Conservation (phyloP, 306 rosid species). For the Biancaea sappan region DNA sequence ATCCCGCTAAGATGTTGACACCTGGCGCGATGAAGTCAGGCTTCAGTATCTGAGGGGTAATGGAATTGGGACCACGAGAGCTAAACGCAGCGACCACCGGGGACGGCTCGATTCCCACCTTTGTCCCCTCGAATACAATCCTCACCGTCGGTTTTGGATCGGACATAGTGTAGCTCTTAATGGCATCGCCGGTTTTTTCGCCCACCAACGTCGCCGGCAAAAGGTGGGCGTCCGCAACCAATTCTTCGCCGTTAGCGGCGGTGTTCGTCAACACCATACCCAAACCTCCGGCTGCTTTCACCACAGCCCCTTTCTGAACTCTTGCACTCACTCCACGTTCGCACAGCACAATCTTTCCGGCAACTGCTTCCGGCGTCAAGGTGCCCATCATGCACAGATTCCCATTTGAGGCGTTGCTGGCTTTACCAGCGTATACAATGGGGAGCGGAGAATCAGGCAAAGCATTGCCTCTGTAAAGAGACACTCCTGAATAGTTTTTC, state of each 20-base stretch:
- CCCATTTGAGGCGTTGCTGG: constrained; percentile 57
- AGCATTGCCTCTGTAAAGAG: constrained; percentile 64
- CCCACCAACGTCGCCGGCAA: constrained; percentile 80
- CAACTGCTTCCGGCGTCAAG: constrained; percentile 65
- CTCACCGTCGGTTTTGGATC: constrained; percentile 62
- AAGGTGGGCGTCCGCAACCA: constrained; percentile 89
- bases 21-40: constrained; percentile 97
- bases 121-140: constrained; percentile 74
- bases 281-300: constrained; percentile 70
- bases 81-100: constrained; percentile 97
- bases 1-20: constrained; percentile 89
- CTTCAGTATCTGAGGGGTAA: constrained; percentile 67
- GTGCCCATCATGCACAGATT: constrained; percentile 79
- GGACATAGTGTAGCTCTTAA: constrained; percentile 54
- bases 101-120: constrained; percentile 78
- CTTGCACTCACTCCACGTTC: constrained; percentile 83
- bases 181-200: constrained; percentile 49
- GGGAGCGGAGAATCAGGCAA: constrained; percentile 51
- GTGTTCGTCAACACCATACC: constrained; percentile 88
- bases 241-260: constrained; percentile 79
- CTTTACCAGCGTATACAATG: constrained; percentile 71
- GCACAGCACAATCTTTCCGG: constrained; percentile 79
- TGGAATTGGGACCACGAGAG: constrained; percentile 76
- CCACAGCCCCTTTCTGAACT: constrained; percentile 88
- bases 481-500: constrained; percentile 78